phyloP scores from a whole-genome alignment of 2,329 filamentous ascomycete species.

The Penicillium oxalicum region DNA sequence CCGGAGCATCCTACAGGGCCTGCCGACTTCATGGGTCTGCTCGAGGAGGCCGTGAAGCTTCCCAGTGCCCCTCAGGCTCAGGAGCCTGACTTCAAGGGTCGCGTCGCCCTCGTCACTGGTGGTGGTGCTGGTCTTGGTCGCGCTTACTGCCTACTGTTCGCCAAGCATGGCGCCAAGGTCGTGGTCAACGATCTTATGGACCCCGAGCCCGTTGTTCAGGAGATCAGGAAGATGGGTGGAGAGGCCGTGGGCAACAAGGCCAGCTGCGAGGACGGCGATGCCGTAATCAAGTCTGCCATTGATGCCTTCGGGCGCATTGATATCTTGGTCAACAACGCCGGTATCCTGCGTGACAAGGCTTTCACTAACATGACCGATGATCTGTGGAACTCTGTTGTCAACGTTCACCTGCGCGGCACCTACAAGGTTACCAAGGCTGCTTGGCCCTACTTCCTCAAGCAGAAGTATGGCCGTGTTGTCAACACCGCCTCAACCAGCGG shows the following conservation, averaged over 20 bases:
- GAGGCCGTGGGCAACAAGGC: constrained; percentile 90
- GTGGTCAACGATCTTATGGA: constrained; percentile 96
- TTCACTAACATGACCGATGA: constrained; percentile 96
- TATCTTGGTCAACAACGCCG: constrained; percentile 95
- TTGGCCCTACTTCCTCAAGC: constrained; percentile 95
- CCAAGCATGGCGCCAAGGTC: constrained; percentile 73
- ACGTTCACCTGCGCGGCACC: constrained; percentile 87
- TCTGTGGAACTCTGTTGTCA: constrained; percentile 85
- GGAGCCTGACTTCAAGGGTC: constrained; percentile 73
- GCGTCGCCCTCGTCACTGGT: constrained; percentile 81
- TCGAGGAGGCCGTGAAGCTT: constrained; percentile 77
- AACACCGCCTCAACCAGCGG: constrained; percentile 97
- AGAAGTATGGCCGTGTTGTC: constrained; percentile 94
- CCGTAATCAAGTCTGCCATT: constrained; percentile 85
- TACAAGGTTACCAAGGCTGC: constrained; percentile 97
- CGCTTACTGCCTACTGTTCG: constrained; percentile 80
- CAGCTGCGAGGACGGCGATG: constrained; percentile 85
- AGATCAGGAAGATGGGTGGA: constrained; percentile 85
- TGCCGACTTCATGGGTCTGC: constrained; percentile 79
- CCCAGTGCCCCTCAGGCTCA: constrained; percentile 65
- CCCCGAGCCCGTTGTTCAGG: constrained; percentile 81
- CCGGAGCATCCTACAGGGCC: constrained; percentile 77
- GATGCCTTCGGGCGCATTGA: constrained; percentile 91
- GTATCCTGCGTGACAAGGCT: constrained; percentile 95
- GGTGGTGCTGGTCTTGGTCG: constrained; percentile 87